Conservation (phyloP, 345 rosid genomes). For the Gossypium anomalum region DNA sequence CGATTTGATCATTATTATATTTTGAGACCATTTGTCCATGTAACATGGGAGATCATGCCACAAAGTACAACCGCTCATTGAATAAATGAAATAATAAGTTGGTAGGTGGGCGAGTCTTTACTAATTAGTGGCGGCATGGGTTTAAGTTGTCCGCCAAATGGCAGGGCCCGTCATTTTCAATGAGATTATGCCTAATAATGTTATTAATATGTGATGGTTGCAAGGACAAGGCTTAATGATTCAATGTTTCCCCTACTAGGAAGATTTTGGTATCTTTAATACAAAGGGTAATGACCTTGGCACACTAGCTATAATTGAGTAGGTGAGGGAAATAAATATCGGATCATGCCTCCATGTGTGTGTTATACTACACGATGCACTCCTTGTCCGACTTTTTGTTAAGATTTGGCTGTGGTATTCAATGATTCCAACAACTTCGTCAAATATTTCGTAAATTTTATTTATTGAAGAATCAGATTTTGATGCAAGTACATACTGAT, state of each 20-base stretch:
- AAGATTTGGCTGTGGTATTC: neutral
- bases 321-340: neutral
- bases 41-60: neutral
- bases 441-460: neutral
- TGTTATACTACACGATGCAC: neutral
- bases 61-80: neutral
- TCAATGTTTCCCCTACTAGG: neutral
- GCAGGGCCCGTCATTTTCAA: neutral
- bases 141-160: neutral
- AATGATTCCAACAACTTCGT: neutral
- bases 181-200: neutral
- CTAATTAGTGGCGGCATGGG: neutral
- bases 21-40: neutral
- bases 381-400: neutral
- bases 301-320: neutral
- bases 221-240: slow-evolving; percentile 18
- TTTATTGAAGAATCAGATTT: neutral
- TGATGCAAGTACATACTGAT: neutral
- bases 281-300: neutral
- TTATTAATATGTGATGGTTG: neutral
- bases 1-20: neutral
- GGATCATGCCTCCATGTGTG: neutral
- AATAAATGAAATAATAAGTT: neutral
- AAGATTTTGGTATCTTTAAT: neutral
- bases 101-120: neutral